Conservation (phyloP, 108 stramenopile genomes). For the Cyclotella choctawhatcheeana region DNA sequence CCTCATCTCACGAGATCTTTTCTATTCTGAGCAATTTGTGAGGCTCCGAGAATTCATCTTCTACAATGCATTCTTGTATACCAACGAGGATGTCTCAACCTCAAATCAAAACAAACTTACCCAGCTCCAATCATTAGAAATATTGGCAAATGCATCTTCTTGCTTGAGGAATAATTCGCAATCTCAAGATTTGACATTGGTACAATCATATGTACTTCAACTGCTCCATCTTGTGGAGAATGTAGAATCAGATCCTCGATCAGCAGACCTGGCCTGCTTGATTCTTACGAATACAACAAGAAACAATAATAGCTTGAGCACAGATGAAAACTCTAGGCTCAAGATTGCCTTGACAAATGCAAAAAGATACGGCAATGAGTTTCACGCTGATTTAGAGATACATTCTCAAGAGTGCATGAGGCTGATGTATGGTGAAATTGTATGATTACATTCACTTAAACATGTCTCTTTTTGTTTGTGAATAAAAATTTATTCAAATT, state of each 20-base stretch:
- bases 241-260: constrained; percentile 2
- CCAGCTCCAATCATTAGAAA: constrained; percentile 25
- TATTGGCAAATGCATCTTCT: constrained; percentile 25
- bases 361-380: constrained; percentile 3
- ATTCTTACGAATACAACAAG: neutral
- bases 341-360: constrained; percentile 13
- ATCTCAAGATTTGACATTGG: neutral
- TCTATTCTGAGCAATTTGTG: constrained; percentile 7
- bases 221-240: constrained; percentile 21
- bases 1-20: constrained; percentile 17
- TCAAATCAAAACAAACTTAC: constrained; percentile 8
- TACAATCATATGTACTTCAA: neutral
- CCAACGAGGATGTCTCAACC: neutral
- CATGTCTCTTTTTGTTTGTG: too few relatives aligned
- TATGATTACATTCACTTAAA: too few relatives aligned
- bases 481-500: too few relatives aligned
- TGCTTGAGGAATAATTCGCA: neutral
- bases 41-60: constrained; percentile 16
- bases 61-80: neutral
- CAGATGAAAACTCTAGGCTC: neutral
- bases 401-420: constrained; percentile 18
- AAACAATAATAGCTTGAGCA: neutral
- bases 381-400: constrained; percentile 27
- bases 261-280: constrained; percentile 23
- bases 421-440: neutral